phyloP scores from a whole-genome alignment of 495 filamentous ascomycete genomes.

The Filosporella fistucella region DNA sequence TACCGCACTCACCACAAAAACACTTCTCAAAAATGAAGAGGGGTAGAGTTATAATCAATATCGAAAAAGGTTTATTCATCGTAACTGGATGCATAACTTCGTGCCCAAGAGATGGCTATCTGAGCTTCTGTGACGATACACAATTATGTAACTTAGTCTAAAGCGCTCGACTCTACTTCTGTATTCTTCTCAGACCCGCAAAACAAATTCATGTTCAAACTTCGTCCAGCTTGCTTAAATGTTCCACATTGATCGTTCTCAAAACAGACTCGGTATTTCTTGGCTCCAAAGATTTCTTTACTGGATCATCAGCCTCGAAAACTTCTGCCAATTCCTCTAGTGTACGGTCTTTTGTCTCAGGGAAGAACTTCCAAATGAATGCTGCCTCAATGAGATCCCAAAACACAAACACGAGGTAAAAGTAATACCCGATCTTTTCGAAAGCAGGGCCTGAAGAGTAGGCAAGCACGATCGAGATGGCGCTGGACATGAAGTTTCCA shows the following conservation, averaged over 20 bases:
- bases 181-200: no score
- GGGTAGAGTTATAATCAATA: no score
- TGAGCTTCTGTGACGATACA: no score
- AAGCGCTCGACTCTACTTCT: no score
- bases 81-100: no score
- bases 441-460: constrained; percentile 48
- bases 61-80: no score
- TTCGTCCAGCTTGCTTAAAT: no score
- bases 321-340: constrained; percentile 54
- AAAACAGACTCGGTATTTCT: not conserved
- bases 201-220: no score
- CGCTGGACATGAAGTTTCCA: constrained; percentile 30
- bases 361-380: constrained; percentile 61
- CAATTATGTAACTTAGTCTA: no score
- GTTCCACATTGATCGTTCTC: not conserved
- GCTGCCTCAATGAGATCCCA: constrained; percentile 44
- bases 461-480: constrained; percentile 36
- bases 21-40: no score
- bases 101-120: no score
- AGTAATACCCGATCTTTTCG: constrained; percentile 48
- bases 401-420: constrained; percentile 41
- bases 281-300: constrained; percentile 31
- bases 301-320: constrained; percentile 43
- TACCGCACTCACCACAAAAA: no score
- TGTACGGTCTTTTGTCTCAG: constrained; percentile 63